Percentiles rank a stretch among this genome's conserved stretches.
Conservation (phyloP, 495 filamentous ascomycete genomes). For the Penicillium longicatenatum region DNA sequence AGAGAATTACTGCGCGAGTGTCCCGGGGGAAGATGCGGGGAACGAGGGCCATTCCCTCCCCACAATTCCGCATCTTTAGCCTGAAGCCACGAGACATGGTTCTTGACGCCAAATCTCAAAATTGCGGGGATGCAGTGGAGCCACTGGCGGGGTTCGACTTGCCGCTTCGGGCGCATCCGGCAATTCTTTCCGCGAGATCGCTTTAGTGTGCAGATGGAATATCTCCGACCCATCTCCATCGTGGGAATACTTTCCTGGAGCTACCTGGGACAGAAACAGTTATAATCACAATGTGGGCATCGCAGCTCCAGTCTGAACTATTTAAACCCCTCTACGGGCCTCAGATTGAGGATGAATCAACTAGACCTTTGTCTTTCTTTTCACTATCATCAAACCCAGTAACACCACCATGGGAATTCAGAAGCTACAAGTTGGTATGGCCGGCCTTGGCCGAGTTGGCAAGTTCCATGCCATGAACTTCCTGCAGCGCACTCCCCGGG, state of each 20-base stretch:
- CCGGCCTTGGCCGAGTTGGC: conserved; percentile 54
- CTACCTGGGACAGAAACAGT: neutral
- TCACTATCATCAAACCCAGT: neutral
- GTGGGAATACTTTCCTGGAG: conserved; percentile 9
- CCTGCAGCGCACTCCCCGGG: conserved; percentile 42
- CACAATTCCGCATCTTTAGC: conserved; percentile 3
- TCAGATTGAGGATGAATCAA: neutral
- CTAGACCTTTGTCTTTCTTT: neutral
- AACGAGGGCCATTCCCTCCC: neutral
- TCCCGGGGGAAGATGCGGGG: neutral
- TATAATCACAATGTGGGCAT: neutral
- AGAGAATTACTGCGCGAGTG: conserved; percentile 15
- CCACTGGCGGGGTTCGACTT: neutral
- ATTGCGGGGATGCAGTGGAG: neutral
- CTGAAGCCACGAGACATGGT: too few relatives aligned
- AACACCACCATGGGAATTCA: conserved; percentile 31
- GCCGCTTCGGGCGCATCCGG: conserved; percentile 9
- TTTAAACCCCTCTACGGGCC: conserved; percentile 14
- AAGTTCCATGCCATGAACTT: conserved; percentile 51
- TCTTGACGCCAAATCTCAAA: too few relatives aligned
- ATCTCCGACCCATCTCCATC: neutral
- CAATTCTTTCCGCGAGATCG: conserved; percentile 26
- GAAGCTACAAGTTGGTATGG: conserved; percentile 42
- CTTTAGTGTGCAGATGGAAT: neutral
- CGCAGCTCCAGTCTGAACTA: conserved; percentile 1